phyloP scores from a whole-genome alignment of 768 basidiomycete genomes.

The Boletus edulis region DNA sequence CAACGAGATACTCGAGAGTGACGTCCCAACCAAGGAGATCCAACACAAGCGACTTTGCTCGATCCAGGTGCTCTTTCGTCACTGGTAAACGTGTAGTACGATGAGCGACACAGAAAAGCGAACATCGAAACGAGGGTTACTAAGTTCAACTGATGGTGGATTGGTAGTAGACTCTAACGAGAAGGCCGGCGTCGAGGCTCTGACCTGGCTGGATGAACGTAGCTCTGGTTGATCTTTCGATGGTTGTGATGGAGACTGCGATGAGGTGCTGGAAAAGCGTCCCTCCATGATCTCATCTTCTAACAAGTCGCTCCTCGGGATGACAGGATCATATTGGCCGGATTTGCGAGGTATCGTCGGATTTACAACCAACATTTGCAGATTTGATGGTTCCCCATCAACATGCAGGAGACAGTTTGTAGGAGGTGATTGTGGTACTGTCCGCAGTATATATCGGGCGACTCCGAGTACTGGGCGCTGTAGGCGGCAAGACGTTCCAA shows the following conservation, averaged over 20 bases:
- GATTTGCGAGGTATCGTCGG: neutral
- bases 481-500: too few species aligned
- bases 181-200: neutral
- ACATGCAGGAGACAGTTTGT: too few species aligned
- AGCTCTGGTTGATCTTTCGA: neutral
- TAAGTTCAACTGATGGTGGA: neutral
- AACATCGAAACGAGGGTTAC: constrained; percentile 5
- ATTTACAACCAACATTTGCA: too few species aligned
- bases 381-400: too few species aligned
- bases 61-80: constrained; percentile 40
- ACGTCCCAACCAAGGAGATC: constrained; percentile 59
- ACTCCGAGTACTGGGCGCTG: too few species aligned
- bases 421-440: too few species aligned
- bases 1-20: constrained; percentile 45
- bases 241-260: neutral
- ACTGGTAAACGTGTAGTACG: constrained; percentile 30
- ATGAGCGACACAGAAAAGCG: neutral
- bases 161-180: neutral
- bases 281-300: constrained; percentile 25
- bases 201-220: neutral
- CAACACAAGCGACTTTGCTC: constrained; percentile 46
- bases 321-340: neutral
- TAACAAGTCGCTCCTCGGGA: neutral
- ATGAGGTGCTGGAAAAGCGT: neutral
- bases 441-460: too few species aligned